Evolutionary conservation across 345 rosid genomes (phyloP), one percentile per base, ranked within the genome.

Genomic region (Bruguiera gymnorhiza): DNA sequence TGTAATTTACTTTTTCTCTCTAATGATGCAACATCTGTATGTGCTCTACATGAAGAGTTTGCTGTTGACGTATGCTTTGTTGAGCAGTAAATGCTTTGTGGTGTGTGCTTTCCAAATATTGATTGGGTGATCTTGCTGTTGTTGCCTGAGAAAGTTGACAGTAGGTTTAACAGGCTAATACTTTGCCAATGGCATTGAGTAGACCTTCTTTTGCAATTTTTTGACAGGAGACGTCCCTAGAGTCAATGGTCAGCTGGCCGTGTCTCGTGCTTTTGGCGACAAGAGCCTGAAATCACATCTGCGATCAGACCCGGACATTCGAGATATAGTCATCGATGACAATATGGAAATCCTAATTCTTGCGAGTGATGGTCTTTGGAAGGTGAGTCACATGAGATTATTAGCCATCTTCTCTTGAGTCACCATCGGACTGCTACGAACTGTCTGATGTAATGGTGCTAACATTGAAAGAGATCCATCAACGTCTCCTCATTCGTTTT

Each of bases 221-320:
- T 73, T 61, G 29, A 59, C 76, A 90, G 96, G 96, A 69, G 93
- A 90, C 79, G 96, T 87, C 70, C 87, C 95, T 30, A 78, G 92
- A 74, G 95, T 89, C 53, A 87, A 89, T 2, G 95, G 95, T 46
- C 87, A 87, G 75, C 79, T 89, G 67, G 95, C 95, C 26, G 92
- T 89, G 37, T 87, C 95, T 62, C 90, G 95, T 69, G 88, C 86
- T 37, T 89, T 87, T 72, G 90, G 96, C 15, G 92, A 89, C 75
- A 86, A 86, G 69, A 87, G 86, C 78, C 96, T 89, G 20, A 89
- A 89, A 69, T 76, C 86, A 36, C 85, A 85, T 80, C 66, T 89
- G 65, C 83, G 88, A 15, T 81, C 87, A 60, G 87, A 89, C 70
- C 95, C 92, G 23, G 90, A 87, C 26, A 71, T 87, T 68, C 83